Percentiles rank a stretch among this genome's conserved stretches.
Conservation (phyloP, 192 early-diverging fungal genomes). For the Rhizophlyctis rosea region DNA sequence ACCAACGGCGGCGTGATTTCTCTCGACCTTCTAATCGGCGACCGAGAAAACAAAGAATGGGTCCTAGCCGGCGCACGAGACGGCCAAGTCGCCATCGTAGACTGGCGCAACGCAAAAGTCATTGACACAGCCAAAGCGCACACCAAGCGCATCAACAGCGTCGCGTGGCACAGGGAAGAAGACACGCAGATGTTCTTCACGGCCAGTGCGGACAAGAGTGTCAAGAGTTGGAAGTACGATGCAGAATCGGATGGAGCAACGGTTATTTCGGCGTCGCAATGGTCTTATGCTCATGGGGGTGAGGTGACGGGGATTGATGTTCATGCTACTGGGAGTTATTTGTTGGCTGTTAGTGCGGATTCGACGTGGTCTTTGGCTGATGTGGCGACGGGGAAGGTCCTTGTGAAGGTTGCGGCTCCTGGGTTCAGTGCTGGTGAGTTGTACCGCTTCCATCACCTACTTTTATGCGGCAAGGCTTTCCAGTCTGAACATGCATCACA, state of each 20-base stretch:
- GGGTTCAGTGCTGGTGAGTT: slow-evolving; percentile 46
- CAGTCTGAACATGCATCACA: too few relatives aligned
- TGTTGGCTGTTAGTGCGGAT: slow-evolving; percentile 71
- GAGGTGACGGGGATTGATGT: slow-evolving; percentile 74
- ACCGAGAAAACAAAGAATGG: slow-evolving; percentile 34
- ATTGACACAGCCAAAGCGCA: slow-evolving; percentile 76
- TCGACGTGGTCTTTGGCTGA: slow-evolving; percentile 81
- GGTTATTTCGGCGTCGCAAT: slow-evolving; percentile 19
- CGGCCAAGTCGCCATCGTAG: slow-evolving; percentile 73
- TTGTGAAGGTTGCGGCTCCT: slow-evolving; percentile 42
- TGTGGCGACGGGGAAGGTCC: slow-evolving; percentile 55
- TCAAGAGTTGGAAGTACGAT: slow-evolving; percentile 64
- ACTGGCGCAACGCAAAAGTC: slow-evolving; percentile 54
- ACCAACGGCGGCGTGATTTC: slow-evolving; percentile 64
- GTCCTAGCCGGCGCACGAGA: slow-evolving; percentile 78
- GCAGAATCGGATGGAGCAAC: too few relatives aligned
- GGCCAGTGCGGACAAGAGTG: slow-evolving; percentile 74
- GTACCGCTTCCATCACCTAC: too few relatives aligned
- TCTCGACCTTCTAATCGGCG: slow-evolving; percentile 26
- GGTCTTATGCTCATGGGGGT: slow-evolving; percentile 63
- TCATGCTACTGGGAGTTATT: slow-evolving; percentile 79
- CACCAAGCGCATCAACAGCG: slow-evolving; percentile 73
- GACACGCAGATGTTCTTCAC: slow-evolving; percentile 59
- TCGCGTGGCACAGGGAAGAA: slow-evolving; percentile 60
- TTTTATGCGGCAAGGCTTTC: too few relatives aligned